Conservation (phyloP, 108 stramenopile genomes). For the Pseudonitzschia multiseries region DNA sequence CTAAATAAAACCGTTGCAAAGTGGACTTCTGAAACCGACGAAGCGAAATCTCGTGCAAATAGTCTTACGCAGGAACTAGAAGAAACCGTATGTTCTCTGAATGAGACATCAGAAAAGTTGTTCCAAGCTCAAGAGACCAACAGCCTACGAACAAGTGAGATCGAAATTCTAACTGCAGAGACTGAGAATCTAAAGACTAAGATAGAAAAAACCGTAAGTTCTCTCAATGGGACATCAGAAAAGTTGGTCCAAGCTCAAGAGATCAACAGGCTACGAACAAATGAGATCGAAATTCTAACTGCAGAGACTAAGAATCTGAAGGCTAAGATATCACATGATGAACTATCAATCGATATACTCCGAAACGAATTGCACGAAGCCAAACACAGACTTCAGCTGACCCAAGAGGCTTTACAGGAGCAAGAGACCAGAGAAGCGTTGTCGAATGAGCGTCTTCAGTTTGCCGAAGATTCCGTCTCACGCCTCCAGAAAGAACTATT, state of each 20-base stretch:
- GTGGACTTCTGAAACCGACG: conserved; percentile 13
- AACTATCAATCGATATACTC: background rate
- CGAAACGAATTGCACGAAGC: conserved; percentile 12
- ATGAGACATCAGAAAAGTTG: conserved; percentile 6
- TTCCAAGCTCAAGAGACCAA: background rate
- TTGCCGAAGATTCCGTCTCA: background rate
- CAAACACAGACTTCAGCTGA: background rate
- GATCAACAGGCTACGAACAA: background rate
- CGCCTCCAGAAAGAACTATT: background rate
- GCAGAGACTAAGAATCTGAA: conserved; percentile 1
- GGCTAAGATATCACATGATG: background rate
- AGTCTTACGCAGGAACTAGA: conserved; percentile 16
- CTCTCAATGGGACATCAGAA: too few species aligned
- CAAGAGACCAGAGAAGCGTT: background rate
- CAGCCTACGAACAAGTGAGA: conserved; percentile 1
- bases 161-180: background rate
- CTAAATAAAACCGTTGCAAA: background rate
- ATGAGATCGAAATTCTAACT: conserved; percentile 7
- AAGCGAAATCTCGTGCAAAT: background rate
- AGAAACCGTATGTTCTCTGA: background rate
- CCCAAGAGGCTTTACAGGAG: background rate
- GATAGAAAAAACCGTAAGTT: background rate
- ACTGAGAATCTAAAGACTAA: conserved; percentile 5
- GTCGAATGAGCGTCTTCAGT: background rate
- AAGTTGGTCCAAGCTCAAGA: background rate